Percentiles rank a stretch among this genome's conserved stretches.
These are phyloP conservation scores for Camellia sinensis DNA, from an alignment of 148 eudicot genomes.

Conservation along the genomic window DNA sequence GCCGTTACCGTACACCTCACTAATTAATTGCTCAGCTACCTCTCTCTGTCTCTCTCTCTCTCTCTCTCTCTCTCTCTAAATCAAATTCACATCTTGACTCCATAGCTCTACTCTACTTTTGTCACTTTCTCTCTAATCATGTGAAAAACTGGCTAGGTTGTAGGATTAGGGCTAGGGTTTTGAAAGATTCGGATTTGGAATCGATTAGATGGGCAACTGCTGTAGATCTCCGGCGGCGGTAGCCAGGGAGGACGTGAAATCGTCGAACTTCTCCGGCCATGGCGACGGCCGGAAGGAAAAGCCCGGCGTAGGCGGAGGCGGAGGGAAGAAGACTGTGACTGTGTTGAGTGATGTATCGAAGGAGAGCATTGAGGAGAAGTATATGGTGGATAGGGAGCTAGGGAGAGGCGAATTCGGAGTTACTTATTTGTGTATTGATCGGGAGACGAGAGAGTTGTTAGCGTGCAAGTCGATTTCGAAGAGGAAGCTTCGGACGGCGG, in stretches of 20 bases:
- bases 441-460: conserved; percentile 45
- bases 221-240: conserved; percentile 98
- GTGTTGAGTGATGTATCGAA: conserved; percentile 51
- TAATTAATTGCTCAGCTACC: conserved; percentile 14
- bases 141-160: conserved; percentile 9
- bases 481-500: conserved; percentile 78
- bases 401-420: conserved; percentile 93
- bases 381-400: conserved; percentile 65
- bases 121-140: conserved; percentile 9
- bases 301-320: conserved; percentile 13
- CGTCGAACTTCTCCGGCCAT: conserved; percentile 43
- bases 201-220: conserved; percentile 77
- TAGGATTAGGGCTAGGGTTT: conserved; percentile 33
- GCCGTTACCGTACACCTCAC: conserved; percentile 33
- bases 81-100: conserved; percentile 16
- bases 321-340: conserved; percentile 37
- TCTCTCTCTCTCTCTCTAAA: conserved; percentile 17
- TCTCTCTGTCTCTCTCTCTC: conserved; percentile 20
- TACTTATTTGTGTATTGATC: conserved; percentile 75
- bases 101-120: not conserved
- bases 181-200: conserved; percentile 12
- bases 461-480: conserved; percentile 95
- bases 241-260: conserved; percentile 81
- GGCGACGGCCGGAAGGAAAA: conserved; percentile 38
- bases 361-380: conserved; percentile 72